phyloP scores from a whole-genome alignment of 2,329 filamentous ascomycete species.

The Penicillium nordicum region DNA sequence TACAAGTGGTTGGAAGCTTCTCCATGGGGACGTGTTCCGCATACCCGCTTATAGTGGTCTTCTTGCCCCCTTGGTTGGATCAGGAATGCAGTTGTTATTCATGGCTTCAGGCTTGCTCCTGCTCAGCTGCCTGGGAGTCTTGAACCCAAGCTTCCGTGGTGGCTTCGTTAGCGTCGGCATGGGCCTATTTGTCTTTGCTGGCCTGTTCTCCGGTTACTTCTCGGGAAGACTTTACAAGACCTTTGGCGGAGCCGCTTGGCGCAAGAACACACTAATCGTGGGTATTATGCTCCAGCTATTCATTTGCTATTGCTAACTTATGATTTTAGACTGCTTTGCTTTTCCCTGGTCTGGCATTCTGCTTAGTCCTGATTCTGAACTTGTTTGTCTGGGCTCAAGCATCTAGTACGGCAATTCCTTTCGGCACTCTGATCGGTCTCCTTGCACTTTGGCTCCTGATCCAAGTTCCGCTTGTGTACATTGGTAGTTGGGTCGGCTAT shows the following conservation, averaged over 20 bases:
- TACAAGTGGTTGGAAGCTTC: conserved; percentile 79
- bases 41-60: conserved; percentile 67
- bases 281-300: conserved; percentile 17
- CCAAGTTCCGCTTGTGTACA: conserved; percentile 78
- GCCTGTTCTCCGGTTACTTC: conserved; percentile 82
- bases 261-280: conserved; percentile 68
- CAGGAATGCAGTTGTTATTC: conserved; percentile 81
- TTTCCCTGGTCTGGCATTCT: conserved; percentile 75
- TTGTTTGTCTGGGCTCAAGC: conserved; percentile 88
- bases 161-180: conserved; percentile 82
- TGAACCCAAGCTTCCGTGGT: conserved; percentile 86
- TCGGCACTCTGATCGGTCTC: conserved; percentile 71
- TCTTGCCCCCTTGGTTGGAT: conserved; percentile 76
- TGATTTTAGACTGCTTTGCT: conserved; percentile 61
- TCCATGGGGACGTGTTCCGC: conserved; percentile 86
- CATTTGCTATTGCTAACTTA: conserved; percentile 15
- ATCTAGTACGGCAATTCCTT: conserved; percentile 81
- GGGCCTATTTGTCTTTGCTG: conserved; percentile 78
- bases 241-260: conserved; percentile 71
- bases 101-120: conserved; percentile 71
- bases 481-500: conserved; percentile 75
- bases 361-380: conserved; percentile 73
- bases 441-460: conserved; percentile 78
- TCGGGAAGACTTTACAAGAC: conserved; percentile 79
- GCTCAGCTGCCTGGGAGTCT: conserved; percentile 69